Conservation (phyloP, 2,329 filamentous ascomycete species). For the Diplodia corticola region DNA sequence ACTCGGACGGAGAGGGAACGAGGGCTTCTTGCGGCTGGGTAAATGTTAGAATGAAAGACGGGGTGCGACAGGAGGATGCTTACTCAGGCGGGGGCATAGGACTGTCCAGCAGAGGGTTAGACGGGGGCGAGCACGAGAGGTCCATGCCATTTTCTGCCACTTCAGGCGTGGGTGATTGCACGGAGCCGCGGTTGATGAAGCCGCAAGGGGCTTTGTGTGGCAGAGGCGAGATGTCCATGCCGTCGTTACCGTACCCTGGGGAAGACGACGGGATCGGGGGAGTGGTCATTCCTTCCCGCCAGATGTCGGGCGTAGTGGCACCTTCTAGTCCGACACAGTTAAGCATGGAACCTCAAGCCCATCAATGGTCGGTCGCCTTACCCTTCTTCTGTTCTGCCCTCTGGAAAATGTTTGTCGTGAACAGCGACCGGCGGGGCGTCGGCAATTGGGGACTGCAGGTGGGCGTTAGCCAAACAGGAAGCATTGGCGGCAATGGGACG, state of each 20-base stretch:
- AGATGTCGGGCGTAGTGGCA: constrained; percentile 47
- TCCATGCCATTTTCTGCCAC: constrained; percentile 48
- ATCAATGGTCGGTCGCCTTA: constrained; percentile 45
- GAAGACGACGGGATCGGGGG: constrained; percentile 84
- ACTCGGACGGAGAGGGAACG: constrained; percentile 68
- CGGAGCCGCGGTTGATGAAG: constrained; percentile 60
- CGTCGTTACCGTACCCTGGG: constrained; percentile 68
- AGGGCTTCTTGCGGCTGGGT: constrained; percentile 20
- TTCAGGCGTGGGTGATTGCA: constrained; percentile 71
- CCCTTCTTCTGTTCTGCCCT: constrained; percentile 55
- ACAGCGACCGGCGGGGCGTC: constrained; percentile 81
- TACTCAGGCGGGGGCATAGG: constrained; percentile 40
- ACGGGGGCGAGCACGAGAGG: constrained; percentile 37
- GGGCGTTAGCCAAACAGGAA: constrained; percentile 40
- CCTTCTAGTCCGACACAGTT: constrained; percentile 38
- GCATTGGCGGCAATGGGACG: constrained; percentile 30
- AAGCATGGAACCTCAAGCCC: constrained; percentile 31
- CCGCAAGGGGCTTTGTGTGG: constrained; percentile 79
- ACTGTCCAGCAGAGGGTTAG: constrained; percentile 34
- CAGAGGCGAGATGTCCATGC: constrained; percentile 92
- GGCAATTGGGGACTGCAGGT: constrained; percentile 71
- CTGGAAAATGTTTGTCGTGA: constrained; percentile 70
- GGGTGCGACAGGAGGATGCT: constrained; percentile 25
- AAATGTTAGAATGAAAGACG: neutral
- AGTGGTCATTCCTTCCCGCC: constrained; percentile 71